Conservation (phyloP, 164 flowering plant species). For the Houttuynia cordata region DNA sequence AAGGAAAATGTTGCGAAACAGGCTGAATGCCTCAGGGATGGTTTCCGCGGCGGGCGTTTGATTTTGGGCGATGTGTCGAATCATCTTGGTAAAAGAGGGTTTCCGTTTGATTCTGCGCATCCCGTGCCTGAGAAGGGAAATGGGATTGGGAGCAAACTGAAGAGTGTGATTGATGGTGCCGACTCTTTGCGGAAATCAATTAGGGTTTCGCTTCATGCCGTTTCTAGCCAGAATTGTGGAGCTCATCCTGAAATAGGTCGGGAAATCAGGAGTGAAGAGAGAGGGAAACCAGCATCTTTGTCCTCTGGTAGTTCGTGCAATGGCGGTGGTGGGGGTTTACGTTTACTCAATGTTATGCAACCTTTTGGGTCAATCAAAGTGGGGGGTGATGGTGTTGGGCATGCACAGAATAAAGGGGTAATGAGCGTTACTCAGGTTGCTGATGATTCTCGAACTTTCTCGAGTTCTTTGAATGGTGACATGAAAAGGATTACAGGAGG, state of each 20-base stretch:
- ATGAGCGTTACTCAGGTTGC: slow-evolving; percentile 4
- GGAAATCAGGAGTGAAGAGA: slow-evolving; percentile 21
- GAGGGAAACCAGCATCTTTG: background rate
- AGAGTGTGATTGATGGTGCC: slow-evolving; percentile 7
- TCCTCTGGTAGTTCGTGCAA: slow-evolving; percentile 5
- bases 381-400: slow-evolving; percentile 1
- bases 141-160: slow-evolving; percentile 12
- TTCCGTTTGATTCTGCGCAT: slow-evolving; percentile 18
- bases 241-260: no score
- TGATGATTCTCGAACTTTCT: slow-evolving; percentile 7
- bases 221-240: no score
- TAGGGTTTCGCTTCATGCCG: no score
- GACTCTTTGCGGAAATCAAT: slow-evolving; percentile 13
- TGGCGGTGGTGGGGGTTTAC: background rate
- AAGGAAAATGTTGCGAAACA: background rate
- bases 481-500: slow-evolving; percentile 10
- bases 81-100: slow-evolving; percentile 29
- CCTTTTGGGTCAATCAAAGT: background rate
- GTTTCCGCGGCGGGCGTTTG: slow-evolving; percentile 13
- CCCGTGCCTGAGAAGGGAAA: slow-evolving; percentile 4
- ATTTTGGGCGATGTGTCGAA: slow-evolving; percentile 55
- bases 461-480: slow-evolving; percentile 5
- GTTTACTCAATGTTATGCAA: slow-evolving; percentile 11
- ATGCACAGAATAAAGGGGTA: slow-evolving; percentile 1
- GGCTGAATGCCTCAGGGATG: slow-evolving; percentile 13